These are phyloP conservation scores for Rhodotorula sp. DNA, from an alignment of 1,284 basidiomycete genomes.

Conservation along the genomic window DNA sequence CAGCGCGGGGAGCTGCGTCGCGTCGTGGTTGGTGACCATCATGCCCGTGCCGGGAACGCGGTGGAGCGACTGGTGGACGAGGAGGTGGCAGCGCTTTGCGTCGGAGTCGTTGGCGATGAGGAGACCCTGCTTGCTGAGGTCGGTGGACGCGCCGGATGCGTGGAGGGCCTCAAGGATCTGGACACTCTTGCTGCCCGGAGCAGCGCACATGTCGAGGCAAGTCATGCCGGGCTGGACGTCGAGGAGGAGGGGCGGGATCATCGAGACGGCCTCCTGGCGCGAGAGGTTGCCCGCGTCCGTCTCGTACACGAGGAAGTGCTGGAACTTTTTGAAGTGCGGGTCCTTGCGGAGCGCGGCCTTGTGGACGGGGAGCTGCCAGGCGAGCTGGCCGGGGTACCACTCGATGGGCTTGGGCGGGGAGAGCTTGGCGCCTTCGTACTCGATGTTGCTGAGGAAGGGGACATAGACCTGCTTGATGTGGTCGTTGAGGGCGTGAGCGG, in stretches of 20 bases:
- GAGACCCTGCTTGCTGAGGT: conserved; percentile 59
- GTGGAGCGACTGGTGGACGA: conserved; percentile 91
- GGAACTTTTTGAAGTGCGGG: conserved; percentile 94
- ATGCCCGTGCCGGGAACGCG: conserved; percentile 88
- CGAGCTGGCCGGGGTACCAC: conserved; percentile 93
- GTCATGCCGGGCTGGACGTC: conserved; percentile 89
- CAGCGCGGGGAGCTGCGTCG: conserved; percentile 72
- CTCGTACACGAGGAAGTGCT: conserved; percentile 95
- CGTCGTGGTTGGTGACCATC: conserved; percentile 95
- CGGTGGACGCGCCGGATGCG: conserved; percentile 5
- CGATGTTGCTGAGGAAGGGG: conserved; percentile 70
- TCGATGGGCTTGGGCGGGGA: conserved; percentile 80
- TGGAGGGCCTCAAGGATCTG: conserved; percentile 82
- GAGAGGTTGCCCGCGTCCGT: conserved; percentile 97
- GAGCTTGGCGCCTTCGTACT: conserved; percentile 73
- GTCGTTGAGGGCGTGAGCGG: conserved; percentile 70
- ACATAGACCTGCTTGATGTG: conserved; percentile 74
- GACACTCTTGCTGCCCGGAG: conserved; percentile 95
- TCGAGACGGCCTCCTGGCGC: conserved; percentile 96
- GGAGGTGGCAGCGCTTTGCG: conserved; percentile 90
- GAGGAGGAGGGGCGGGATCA: conserved; percentile 94
- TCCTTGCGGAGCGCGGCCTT: conserved; percentile 87
- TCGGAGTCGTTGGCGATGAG: conserved; percentile 90
- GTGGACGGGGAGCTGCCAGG: conserved; percentile 92
- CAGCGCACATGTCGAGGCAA: conserved; percentile 98